phyloP scores from a whole-genome alignment of 1,284 basidiomycete species.

The Boletus mariae region DNA sequence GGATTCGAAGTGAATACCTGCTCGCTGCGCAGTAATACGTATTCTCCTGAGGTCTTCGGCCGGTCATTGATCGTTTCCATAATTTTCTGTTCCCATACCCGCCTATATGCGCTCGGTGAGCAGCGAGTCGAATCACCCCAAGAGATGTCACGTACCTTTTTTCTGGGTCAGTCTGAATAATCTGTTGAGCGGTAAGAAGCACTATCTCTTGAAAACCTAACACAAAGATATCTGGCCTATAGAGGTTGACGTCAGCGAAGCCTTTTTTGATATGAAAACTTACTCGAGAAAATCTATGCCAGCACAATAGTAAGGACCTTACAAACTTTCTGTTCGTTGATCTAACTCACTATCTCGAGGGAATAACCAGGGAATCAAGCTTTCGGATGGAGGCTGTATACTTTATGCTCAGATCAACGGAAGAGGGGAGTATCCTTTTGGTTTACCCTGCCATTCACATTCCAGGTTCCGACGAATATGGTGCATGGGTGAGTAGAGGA shows the following conservation, averaged over 20 bases:
- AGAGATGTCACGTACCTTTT: slow-evolving; percentile 56
- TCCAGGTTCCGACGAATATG: slow-evolving; percentile 92
- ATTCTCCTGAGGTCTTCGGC: slow-evolving; percentile 65
- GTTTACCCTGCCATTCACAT: slow-evolving; percentile 84
- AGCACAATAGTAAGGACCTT: slow-evolving; percentile 10
- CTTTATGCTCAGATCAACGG: slow-evolving; percentile 11
- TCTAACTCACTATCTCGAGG: slow-evolving; percentile 63
- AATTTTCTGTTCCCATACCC: slow-evolving; percentile 84
- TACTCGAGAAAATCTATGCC: slow-evolving; percentile 57
- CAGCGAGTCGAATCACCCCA: not conserved
- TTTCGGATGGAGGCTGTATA: slow-evolving; percentile 71
- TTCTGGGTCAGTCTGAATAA: slow-evolving; percentile 93
- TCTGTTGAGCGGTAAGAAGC: slow-evolving; percentile 93
- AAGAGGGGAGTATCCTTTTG: slow-evolving; percentile 5
- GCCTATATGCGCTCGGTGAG: slow-evolving; percentile 42
- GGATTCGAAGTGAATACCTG: slow-evolving; percentile 50
- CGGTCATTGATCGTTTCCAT: slow-evolving; percentile 74
- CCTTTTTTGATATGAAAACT: slow-evolving; percentile 18
- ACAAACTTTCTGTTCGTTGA: not conserved
- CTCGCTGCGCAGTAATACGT: slow-evolving; percentile 88
- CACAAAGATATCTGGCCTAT: slow-evolving; percentile 86
- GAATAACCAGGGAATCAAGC: slow-evolving; percentile 87
- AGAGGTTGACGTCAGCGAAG: slow-evolving; percentile 4
- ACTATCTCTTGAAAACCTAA: slow-evolving; percentile 98
- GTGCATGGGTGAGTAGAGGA: slow-evolving; percentile 72